Conservation (phyloP, 108 stramenopile species). For the Heterococcus sp. region DNA sequence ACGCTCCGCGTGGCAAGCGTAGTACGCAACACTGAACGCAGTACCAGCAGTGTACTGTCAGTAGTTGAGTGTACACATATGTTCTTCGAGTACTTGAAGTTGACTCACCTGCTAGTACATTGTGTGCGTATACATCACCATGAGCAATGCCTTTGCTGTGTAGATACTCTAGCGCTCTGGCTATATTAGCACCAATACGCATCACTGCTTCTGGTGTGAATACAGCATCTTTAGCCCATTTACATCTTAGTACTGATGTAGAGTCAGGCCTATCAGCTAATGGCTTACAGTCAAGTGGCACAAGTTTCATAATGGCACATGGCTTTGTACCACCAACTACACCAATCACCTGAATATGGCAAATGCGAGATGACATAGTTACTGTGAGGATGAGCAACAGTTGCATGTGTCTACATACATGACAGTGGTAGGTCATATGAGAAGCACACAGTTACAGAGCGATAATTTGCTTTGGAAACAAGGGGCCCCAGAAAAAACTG, state of each 20-base stretch:
- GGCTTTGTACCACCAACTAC: neutral
- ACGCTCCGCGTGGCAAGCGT: neutral
- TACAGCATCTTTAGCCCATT: slow-evolving; percentile 17
- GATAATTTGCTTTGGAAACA: too few relatives aligned
- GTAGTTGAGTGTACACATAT: slow-evolving; percentile 6
- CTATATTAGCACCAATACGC: slow-evolving; percentile 10
- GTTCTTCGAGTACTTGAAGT: too few relatives aligned
- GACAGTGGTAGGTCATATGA: neutral
- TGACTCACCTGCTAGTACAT: slow-evolving; percentile 20
- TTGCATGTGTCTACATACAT: neutral
- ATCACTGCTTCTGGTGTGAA: slow-evolving; percentile 31
- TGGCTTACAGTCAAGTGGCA: neutral
- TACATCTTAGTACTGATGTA: slow-evolving; percentile 39
- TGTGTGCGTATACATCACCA: slow-evolving; percentile 50
- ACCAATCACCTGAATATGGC: neutral
- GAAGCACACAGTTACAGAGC: too few relatives aligned
- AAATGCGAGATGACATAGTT: neutral
- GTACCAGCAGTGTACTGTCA: neutral
- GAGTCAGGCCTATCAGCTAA: slow-evolving; percentile 37
- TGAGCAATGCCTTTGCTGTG: slow-evolving; percentile 35
- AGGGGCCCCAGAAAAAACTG: too few relatives aligned
- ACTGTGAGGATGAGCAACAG: neutral
- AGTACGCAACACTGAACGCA: neutral
- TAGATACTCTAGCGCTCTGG: slow-evolving; percentile 29
- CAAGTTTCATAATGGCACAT: neutral